Evolutionary conservation across 164 flowering plant genomes (phyloP).

Genomic region (Tetracentron sinense): DNA sequence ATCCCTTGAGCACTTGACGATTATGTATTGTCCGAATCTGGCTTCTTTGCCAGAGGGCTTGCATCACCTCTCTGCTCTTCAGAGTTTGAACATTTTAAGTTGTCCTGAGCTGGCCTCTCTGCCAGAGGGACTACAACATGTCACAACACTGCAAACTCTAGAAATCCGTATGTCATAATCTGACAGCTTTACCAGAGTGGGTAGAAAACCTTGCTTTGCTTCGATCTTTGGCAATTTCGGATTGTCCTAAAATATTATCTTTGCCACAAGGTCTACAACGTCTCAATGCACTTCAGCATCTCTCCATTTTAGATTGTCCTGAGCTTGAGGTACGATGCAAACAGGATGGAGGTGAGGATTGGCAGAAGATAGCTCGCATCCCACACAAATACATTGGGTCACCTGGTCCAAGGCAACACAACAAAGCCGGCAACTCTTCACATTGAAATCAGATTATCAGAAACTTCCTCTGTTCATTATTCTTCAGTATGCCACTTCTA

Average conservation of each 20-base stretch:
- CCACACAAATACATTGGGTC: slow-evolving; percentile 5
- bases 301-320: slow-evolving; percentile 13
- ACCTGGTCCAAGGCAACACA: background rate
- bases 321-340: slow-evolving; percentile 9
- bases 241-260: slow-evolving; percentile 7
- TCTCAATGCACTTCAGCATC: no score
- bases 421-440: background rate
- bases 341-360: no score
- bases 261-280: slow-evolving; percentile 8
- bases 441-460: no score
- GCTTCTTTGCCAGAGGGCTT: slow-evolving; percentile 9
- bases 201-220: background rate
- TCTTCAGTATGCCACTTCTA: no score
- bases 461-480: no score
- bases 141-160: slow-evolving; percentile 10
- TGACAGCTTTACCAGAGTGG: slow-evolving; percentile 16
- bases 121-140: no score
- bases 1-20: background rate
- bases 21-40: slow-evolving; percentile 12
- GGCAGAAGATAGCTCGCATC: slow-evolving; percentile 15
- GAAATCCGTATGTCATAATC: slow-evolving; percentile 8
- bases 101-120: no score
- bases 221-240: no score
- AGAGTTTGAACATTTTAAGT: background rate
- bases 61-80: no score